Conservation (phyloP, 2,329 filamentous ascomycete genomes). For the Stagonosporopsis chrysanthemi region DNA sequence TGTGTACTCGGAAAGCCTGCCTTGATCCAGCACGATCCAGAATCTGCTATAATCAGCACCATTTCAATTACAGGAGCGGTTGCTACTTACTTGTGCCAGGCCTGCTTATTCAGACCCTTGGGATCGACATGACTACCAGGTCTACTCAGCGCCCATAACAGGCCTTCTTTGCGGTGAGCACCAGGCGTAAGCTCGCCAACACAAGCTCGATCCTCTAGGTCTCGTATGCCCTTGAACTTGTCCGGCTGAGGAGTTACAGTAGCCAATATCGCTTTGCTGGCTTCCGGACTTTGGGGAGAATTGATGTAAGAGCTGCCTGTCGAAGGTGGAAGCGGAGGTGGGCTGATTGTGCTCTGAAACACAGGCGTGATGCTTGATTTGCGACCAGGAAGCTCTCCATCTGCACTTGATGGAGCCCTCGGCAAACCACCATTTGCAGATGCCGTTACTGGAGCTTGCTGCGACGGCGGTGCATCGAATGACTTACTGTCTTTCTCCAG, state of each 20-base stretch:
- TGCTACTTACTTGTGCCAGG: constrained; percentile 90
- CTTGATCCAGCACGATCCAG: constrained; percentile 97
- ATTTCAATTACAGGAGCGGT: neutral
- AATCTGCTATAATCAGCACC: constrained; percentile 67
- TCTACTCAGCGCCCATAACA: constrained; percentile 92
- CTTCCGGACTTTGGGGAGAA: constrained; percentile 42
- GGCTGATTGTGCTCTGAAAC: constrained; percentile 46
- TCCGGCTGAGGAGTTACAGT: constrained; percentile 53
- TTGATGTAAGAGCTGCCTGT: constrained; percentile 33
- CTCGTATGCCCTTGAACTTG: constrained; percentile 89
- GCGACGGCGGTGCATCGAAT: constrained; percentile 42
- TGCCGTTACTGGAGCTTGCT: constrained; percentile 31
- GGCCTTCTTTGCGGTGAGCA: constrained; percentile 86
- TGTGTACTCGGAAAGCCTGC: constrained; percentile 95
- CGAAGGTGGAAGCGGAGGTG: constrained; percentile 37
- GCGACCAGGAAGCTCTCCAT: constrained; percentile 38
- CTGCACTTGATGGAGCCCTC: constrained; percentile 30
- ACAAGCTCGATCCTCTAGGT: constrained; percentile 71
- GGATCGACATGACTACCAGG: constrained; percentile 95
- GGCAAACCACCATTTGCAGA: constrained; percentile 36
- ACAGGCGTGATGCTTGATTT: constrained; percentile 44
- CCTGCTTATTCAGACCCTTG: constrained; percentile 93
- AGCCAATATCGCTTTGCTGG: constrained; percentile 33
- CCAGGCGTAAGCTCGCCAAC: constrained; percentile 61
- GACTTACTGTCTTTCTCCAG: constrained; percentile 82